A percentile compares a stretch with the other conserved stretches of the same genome.
Evolutionary conservation across 2,329 filamentous ascomycete genomes (phyloP).

Genomic region (Microsporum canis): DNA sequence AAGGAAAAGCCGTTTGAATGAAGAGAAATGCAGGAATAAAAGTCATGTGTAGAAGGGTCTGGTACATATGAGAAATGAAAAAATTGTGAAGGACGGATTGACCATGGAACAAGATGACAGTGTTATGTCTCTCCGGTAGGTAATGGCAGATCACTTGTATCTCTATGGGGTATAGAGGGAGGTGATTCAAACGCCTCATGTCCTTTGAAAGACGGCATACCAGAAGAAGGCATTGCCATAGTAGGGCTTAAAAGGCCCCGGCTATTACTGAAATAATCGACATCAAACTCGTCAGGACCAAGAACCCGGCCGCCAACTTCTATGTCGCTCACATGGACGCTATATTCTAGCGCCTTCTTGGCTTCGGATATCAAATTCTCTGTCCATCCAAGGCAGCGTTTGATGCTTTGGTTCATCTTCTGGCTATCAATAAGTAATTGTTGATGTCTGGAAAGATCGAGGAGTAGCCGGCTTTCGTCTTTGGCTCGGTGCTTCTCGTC

Average conservation of each 20-base stretch:
- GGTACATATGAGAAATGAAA: background rate
- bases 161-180: background rate
- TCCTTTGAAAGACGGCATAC: background rate
- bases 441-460: constrained; percentile 80
- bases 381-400: constrained; percentile 77
- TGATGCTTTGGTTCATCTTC: constrained; percentile 90
- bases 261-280: constrained; percentile 22
- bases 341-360: constrained; percentile 73
- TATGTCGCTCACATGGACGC: constrained; percentile 66
- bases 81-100: background rate
- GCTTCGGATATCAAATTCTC: constrained; percentile 85
- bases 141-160: background rate
- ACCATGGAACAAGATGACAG: background rate
- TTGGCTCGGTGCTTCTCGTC: constrained; percentile 48
- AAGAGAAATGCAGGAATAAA: background rate
- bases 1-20: background rate
- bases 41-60: background rate
- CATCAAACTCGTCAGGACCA: constrained; percentile 51
- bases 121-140: background rate
- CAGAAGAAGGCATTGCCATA: background rate
- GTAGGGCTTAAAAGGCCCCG: constrained; percentile 26
- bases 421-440: constrained; percentile 81
- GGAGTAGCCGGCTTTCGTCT: constrained; percentile 71
- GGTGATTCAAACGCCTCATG: background rate
- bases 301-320: constrained; percentile 72